Base-by-base conservation (phyloP, 2,329 filamentous ascomycete genomes). In the Acephala macrosclerotiorum region DNA sequence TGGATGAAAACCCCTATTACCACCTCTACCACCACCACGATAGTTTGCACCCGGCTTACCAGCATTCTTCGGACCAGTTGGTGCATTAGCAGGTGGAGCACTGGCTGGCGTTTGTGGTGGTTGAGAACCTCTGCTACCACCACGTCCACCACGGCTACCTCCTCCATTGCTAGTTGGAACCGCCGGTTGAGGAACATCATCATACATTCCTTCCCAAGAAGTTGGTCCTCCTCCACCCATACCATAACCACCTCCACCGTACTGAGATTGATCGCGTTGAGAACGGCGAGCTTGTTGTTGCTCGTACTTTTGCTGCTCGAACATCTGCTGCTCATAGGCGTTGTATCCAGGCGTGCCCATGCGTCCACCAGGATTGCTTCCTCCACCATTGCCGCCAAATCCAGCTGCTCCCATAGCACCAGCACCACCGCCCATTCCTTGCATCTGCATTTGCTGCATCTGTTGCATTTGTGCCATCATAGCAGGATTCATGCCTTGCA, bases 131-230 rank as follows among this genome's bases (percentile, higher is more conserved):
- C 75, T 69, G 26, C 72, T 71, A 25, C 70, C 68, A 18, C 73
- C 69, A 18, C 66, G 61, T 12, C 74, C 68, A 58, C 71, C 69
- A 47, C 73, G 68, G 56, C 82, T 79, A 58, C 84, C 83, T 56
- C 82, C 84, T 18, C 80, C 65, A 25, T 64, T 66, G 47, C 67
- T 67, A 40, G 51, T 58, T 26, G 70, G 69, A 58, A 89, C 86
- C 72, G 90, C 89, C 5, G 93, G 93, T 76, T 95, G 93, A 18
- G 94, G 94, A 1, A 94, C 92, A 77, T 97, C 95, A 77, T 98
- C 95, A 78, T 97, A 98, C 94, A 97, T 97, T 75, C 95, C 95
- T 78, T 98, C 95, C 94, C 94, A 97, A 47, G 91, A 94, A 26
- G 92, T 93, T n/a, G 91, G 91, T 18, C 88, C 89, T 53, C 87